Conservation (phyloP, 2,329 filamentous ascomycete species). For the Arthrinium phaeospermum region DNA sequence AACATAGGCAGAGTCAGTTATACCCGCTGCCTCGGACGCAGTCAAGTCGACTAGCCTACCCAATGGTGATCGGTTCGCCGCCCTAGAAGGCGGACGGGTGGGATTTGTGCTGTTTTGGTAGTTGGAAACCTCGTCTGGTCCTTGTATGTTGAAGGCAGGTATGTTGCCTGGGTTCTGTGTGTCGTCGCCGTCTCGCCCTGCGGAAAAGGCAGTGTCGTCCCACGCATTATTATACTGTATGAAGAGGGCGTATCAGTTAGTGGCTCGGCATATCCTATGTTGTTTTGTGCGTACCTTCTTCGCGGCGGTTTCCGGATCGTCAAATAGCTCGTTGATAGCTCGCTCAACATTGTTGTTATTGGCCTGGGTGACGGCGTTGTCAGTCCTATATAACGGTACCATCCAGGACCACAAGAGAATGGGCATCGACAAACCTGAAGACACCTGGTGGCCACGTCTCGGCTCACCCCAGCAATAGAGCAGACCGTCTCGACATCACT, state of each 20-base stretch:
- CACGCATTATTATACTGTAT: constrained; percentile 52
- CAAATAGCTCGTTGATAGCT: constrained; percentile 59
- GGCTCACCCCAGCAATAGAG: constrained; percentile 29
- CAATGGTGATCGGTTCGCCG: constrained; percentile 62
- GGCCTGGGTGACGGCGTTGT: constrained; percentile 34
- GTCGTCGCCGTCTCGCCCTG: constrained; percentile 56
- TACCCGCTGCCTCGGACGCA: constrained; percentile 49
- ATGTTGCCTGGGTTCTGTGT: constrained; percentile 45
- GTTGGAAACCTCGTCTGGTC: constrained; percentile 52
- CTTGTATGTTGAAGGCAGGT: constrained; percentile 62
- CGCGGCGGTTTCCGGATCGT: constrained; percentile 44
- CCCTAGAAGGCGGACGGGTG: constrained; percentile 67
- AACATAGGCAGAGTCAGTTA: constrained; percentile 38
- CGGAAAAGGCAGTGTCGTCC: constrained; percentile 60
- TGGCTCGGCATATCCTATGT: constrained; percentile 23
- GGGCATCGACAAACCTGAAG: constrained; percentile 32
- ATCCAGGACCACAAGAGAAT: not conserved
- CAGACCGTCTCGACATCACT: constrained; percentile 27
- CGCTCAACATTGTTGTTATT: constrained; percentile 54
- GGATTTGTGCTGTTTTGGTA: constrained; percentile 52
- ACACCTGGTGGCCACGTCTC: constrained; percentile 32
- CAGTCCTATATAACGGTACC: not conserved
- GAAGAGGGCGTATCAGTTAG: constrained; percentile 46
- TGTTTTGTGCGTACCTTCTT: not conserved
- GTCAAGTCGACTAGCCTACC: constrained; percentile 57